Evolutionary conservation across 768 basidiomycete genomes (phyloP), one percentile per base, ranked within the genome.

Genomic region (Mycena maculata): DNA sequence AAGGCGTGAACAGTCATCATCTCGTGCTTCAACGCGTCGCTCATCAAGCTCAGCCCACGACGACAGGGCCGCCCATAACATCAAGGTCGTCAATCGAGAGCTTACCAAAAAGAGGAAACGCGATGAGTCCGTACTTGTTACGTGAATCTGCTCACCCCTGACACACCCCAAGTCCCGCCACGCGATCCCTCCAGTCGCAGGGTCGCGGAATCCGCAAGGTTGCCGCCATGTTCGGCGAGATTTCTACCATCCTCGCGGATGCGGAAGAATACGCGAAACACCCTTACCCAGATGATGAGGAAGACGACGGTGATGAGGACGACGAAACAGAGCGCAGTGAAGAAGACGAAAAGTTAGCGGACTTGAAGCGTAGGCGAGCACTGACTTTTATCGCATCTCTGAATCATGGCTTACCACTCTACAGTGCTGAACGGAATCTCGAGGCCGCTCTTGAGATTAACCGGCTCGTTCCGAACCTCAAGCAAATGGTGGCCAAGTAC

Each of bases 191-290:
- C 28, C 60, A 61, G 30, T 11, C 12, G 20, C 39, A 15, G 11
- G 61, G 61, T 11, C 61, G 61, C 30, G 61, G 61, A 2, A 45
- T 63, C 7, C 41, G 53, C 8, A 63, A 54, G 42, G 20, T 47
- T 27, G 52, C 52, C 4, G 33, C 65, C 16, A 28, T 59, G 30
- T 67, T 67, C 38, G 65, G 59, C 6, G 59, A 67, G 28, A 36
- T 61, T 27, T 20, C 27, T 16, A 22, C n/a, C 33, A 60, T 67
- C 31, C 25, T 67, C 28, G 33, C 18, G 4, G 23, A 55, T 8
- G 65, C 58, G 31, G 22, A 33, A 22, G 59, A 22, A 20, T 59
- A 60, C 41, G 45, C 23, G 15, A 22, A 30, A 23, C 22, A 56
- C 23, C 66, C 66, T 1, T 23, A 18, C 8, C 33, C 33, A 36